A percentile compares a stretch with the other conserved stretches of the same genome.
These are phyloP conservation scores for Escallonia herrerae DNA, from an alignment of 129 eudicot species.

Conservation along the genomic window DNA sequence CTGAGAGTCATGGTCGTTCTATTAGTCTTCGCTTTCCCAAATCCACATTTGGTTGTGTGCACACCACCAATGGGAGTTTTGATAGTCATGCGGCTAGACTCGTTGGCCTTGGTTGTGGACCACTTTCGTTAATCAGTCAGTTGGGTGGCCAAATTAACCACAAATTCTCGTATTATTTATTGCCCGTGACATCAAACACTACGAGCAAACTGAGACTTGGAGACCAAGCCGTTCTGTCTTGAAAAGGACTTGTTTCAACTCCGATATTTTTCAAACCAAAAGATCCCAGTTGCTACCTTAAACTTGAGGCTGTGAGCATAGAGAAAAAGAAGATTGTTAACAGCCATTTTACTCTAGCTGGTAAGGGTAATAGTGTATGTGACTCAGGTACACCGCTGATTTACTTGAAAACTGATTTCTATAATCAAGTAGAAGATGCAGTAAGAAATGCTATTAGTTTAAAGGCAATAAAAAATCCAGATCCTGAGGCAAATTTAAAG, in stretches of 20 bases:
- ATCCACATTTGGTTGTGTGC: neutral
- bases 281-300: neutral
- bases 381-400: constrained; percentile 4
- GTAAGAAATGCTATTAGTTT: neutral
- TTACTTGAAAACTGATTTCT: neutral
- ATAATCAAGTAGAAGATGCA: neutral
- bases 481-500: no score
- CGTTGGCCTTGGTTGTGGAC: neutral
- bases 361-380: neutral
- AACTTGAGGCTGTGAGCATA: neutral
- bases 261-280: neutral
- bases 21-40: neutral
- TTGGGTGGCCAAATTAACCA: neutral
- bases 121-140: neutral
- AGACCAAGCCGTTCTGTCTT: neutral
- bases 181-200: neutral
- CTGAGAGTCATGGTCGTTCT: neutral
- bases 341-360: neutral
- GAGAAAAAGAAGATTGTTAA: neutral
- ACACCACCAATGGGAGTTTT: neutral
- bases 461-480: neutral
- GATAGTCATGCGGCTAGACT: neutral
- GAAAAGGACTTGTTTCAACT: neutral
- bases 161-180: neutral
- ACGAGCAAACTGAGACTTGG: neutral